Conservation (phyloP, 2,329 filamentous ascomycete species). For the Phialemoniopsis sp. region DNA sequence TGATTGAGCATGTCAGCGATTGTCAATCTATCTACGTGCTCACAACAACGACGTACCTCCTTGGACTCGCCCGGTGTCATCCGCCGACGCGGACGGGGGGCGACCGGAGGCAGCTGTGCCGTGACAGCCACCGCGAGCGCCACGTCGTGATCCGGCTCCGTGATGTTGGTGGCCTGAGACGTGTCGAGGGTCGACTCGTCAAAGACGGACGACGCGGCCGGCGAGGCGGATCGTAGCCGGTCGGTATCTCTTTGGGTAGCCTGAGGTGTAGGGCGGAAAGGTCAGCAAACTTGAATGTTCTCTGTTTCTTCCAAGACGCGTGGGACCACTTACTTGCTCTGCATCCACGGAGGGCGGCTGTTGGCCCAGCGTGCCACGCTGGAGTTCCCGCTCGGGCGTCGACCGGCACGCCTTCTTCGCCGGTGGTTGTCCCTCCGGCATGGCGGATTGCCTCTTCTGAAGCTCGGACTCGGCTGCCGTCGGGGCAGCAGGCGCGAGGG, state of each 20-base stretch:
- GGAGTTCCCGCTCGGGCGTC: background rate
- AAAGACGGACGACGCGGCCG: conserved; percentile 44
- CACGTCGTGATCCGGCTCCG: conserved; percentile 37
- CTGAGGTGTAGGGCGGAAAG: conserved; percentile 1
- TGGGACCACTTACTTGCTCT: too few relatives aligned
- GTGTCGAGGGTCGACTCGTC: conserved; percentile 42
- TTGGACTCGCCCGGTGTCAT: conserved; percentile 49
- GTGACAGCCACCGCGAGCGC: conserved; percentile 8
- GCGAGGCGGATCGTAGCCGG: conserved; percentile 21
- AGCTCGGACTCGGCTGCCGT: conserved; percentile 4
- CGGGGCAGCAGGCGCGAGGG: conserved; percentile 1
- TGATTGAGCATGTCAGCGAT: background rate
- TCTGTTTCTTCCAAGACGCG: too few relatives aligned
- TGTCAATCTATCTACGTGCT: too few relatives aligned
- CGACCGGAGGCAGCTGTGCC: conserved; percentile 1
- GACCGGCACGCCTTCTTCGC: conserved; percentile 27
- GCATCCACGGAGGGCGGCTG: too few relatives aligned
- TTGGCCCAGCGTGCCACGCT: background rate
- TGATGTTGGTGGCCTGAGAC: conserved; percentile 43
- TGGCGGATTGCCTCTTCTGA: conserved; percentile 20
- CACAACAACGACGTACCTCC: conserved; percentile 32
- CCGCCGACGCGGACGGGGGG: background rate
- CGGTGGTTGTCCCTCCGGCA: conserved; percentile 16
- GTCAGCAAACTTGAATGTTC: too few relatives aligned
- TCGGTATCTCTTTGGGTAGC: background rate